Conservation (phyloP, 2,329 filamentous ascomycete species). For the Fusarium pilosicola region DNA sequence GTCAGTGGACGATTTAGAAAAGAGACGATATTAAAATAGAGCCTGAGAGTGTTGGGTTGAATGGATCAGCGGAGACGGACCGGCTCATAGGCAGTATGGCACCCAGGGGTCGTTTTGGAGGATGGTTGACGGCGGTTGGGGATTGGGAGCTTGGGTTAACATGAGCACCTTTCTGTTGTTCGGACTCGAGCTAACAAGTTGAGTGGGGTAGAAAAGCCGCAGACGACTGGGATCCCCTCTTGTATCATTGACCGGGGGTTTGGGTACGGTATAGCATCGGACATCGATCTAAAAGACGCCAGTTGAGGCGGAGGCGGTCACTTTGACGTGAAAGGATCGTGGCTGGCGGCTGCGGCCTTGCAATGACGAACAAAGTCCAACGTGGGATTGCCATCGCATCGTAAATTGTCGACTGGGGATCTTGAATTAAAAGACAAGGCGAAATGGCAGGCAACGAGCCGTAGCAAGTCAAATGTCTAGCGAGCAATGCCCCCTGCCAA, state of each 20-base stretch:
- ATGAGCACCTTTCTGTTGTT: conserved; percentile 30
- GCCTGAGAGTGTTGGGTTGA: conserved; percentile 45
- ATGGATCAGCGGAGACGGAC: conserved; percentile 46
- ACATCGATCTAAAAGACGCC: conserved; percentile 23
- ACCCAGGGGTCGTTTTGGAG: conserved; percentile 36
- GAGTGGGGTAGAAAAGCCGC: conserved; percentile 38
- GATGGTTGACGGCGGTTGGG: conserved; percentile 40
- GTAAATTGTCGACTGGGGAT: conserved; percentile 29
- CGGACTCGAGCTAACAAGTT: conserved; percentile 27
- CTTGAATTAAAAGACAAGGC: conserved; percentile 20
- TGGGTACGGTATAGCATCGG: conserved; percentile 13
- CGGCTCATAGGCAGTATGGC: conserved; percentile 39
- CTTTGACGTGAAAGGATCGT: conserved; percentile 36
- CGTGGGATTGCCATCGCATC: conserved; percentile 23
- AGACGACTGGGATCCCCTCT: conserved; percentile 38
- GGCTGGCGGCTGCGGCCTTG: conserved; percentile 30
- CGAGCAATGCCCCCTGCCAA: conserved; percentile 39
- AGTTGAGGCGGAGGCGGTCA: conserved; percentile 30
- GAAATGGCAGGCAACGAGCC: conserved; percentile 17
- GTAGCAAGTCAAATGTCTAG: conserved; percentile 35
- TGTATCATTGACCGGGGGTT: conserved; percentile 16
- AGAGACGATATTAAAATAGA: conserved; percentile 58
- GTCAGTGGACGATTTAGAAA: conserved; percentile 54
- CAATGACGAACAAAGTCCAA: conserved; percentile 32
- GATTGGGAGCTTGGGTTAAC: conserved; percentile 36